phyloP scores from a whole-genome alignment of 805 yeast species.

The Cyberlindnera xylosilytica region DNA sequence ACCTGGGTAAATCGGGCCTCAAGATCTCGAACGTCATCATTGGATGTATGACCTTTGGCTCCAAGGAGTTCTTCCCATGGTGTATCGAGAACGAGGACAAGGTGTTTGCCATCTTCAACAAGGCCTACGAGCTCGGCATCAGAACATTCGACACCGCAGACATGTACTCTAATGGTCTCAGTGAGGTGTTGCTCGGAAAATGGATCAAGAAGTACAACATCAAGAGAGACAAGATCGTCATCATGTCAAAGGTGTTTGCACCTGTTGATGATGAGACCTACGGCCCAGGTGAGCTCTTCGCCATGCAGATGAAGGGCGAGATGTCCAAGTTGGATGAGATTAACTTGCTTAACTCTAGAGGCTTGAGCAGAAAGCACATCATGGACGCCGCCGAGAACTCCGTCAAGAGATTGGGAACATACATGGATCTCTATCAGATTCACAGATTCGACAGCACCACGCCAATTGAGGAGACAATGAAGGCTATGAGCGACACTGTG shows the following conservation, averaged over 20 bases:
- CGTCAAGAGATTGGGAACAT: slow-evolving; percentile 40
- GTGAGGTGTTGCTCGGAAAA: slow-evolving; percentile 49
- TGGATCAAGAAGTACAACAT: slow-evolving; percentile 49
- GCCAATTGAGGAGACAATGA: slow-evolving; percentile 52
- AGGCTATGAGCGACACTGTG: slow-evolving; percentile 49
- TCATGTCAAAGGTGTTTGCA: slow-evolving; percentile 40
- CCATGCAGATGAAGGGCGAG: not conserved
- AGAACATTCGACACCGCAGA: slow-evolving; percentile 52
- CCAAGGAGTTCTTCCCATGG: slow-evolving; percentile 37
- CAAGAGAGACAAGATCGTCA: slow-evolving; percentile 50
- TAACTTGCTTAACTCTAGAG: slow-evolving; percentile 29
- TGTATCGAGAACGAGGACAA: slow-evolving; percentile 43
- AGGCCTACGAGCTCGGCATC: slow-evolving; percentile 42
- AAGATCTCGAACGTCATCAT: slow-evolving; percentile 45
- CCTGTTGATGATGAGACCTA: slow-evolving; percentile 12
- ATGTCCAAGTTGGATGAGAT: slow-evolving; percentile 3
- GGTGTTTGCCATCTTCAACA: slow-evolving; percentile 40
- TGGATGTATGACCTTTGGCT: slow-evolving; percentile 48
- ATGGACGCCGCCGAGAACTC: slow-evolving; percentile 41
- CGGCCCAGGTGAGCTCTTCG: not conserved
- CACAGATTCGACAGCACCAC: slow-evolving; percentile 46
- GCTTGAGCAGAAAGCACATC: slow-evolving; percentile 45
- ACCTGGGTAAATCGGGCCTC: slow-evolving; percentile 44
- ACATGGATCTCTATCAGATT: slow-evolving; percentile 49
- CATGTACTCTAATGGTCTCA: slow-evolving; percentile 42